These are phyloP conservation scores for Purpureocillium lavendulum DNA, from an alignment of 2,329 filamentous ascomycete species.

Conservation along the genomic window DNA sequence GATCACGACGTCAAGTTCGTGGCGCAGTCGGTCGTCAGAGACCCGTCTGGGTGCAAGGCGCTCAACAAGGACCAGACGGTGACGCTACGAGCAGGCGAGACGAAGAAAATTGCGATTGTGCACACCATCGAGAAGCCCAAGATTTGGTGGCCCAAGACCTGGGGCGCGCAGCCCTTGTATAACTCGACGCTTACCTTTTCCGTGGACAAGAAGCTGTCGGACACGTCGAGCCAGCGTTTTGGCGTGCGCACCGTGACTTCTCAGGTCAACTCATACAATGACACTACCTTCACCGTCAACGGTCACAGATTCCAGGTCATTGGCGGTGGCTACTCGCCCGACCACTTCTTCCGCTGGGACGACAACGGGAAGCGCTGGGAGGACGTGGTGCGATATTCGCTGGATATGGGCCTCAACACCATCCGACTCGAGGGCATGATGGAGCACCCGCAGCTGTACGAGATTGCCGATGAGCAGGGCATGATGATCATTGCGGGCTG, in stretches of 20 bases:
- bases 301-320: slow-evolving; percentile 49
- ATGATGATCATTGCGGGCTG: slow-evolving; percentile 55
- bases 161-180: slow-evolving; percentile 50
- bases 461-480: slow-evolving; percentile 48
- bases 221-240: slow-evolving; percentile 16
- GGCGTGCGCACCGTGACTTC: slow-evolving; percentile 34
- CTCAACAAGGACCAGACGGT: slow-evolving; percentile 21
- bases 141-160: slow-evolving; percentile 55
- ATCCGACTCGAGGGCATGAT: slow-evolving; percentile 57
- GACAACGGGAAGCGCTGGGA: slow-evolving; percentile 33
- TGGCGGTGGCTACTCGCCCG: slow-evolving; percentile 51
- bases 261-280: slow-evolving; percentile 40
- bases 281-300: slow-evolving; percentile 49
- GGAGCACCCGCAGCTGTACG: slow-evolving; percentile 53
- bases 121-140: slow-evolving; percentile 31
- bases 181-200: slow-evolving; percentile 18
- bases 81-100: slow-evolving; percentile 26
- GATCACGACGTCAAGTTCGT: slow-evolving; percentile 26
- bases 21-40: slow-evolving; percentile 23
- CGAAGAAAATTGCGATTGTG: slow-evolving; percentile 25
- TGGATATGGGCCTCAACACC: slow-evolving; percentile 56
- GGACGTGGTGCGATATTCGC: slow-evolving; percentile 40
- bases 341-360: slow-evolving; percentile 52
- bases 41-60: slow-evolving; percentile 17
- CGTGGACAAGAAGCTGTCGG: slow-evolving; percentile 19